Percentiles rank a stretch among this genome's conserved stretches.
These are phyloP conservation scores for Hibiscus tridactylites DNA, from an alignment of 345 rosid genomes.

Conservation along the genomic window DNA sequence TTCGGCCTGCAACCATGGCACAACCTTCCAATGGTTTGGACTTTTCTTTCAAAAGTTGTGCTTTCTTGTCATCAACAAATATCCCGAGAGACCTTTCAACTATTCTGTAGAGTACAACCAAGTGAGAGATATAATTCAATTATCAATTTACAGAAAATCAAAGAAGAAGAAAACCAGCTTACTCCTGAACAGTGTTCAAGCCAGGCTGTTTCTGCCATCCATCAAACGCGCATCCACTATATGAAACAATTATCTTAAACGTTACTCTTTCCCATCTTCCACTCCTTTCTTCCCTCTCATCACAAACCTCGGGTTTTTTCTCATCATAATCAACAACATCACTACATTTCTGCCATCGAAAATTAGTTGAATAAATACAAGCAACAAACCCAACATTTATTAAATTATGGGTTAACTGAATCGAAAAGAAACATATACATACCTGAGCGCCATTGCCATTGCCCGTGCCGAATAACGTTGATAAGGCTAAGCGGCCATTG, in stretches of 20 bases:
- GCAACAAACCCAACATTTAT: background rate
- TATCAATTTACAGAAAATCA: background rate
- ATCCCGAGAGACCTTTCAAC: constrained; percentile 76
- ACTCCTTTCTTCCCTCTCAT: constrained; percentile 25
- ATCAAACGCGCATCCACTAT: constrained; percentile 76
- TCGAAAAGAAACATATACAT: background rate
- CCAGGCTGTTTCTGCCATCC: constrained; percentile 98
- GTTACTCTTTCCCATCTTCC: constrained; percentile 83
- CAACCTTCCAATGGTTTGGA: constrained; percentile 78
- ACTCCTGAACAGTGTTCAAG: constrained; percentile 83
- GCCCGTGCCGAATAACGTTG: constrained; percentile 30
- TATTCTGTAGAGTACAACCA: constrained; percentile 33
- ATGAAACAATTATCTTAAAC: constrained; percentile 73
- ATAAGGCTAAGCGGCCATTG: constrained; percentile 32
- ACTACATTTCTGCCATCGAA: constrained; percentile 29
- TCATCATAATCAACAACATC: constrained; percentile 26
- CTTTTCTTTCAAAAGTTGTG: constrained; percentile 58
- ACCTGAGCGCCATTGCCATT: constrained; percentile 29
- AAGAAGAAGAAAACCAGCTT: constrained; percentile 6
- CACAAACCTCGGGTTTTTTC: constrained; percentile 14
- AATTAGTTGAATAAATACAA: constrained; percentile 2
- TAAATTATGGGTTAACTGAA: background rate
- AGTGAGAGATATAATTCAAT: background rate
- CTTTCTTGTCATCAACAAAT: constrained; percentile 85
- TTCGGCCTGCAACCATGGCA: constrained; percentile 85